Percentiles rank a stretch among this genome's conserved stretches.
Evolutionary conservation across 2,329 filamentous ascomycete species (phyloP).

Genomic region (Trichophyton simii): DNA sequence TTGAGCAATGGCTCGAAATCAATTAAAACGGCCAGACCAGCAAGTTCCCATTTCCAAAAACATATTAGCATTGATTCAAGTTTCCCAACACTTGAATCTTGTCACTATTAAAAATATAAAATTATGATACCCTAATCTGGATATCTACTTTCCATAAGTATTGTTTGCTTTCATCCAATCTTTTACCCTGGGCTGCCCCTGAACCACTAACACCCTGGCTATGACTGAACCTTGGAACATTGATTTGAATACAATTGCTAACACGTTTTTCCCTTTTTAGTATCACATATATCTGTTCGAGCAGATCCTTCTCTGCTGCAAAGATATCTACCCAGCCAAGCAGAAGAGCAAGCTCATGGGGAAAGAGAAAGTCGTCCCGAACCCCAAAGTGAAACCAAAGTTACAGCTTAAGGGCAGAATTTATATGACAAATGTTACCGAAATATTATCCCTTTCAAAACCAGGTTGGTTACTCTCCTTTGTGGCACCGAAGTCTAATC

Average conservation of each 20-base stretch:
- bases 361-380: constrained; percentile 59
- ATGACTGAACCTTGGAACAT: constrained; percentile 1
- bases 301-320: constrained; percentile 89
- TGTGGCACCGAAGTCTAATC: background rate
- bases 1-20: background rate
- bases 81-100: constrained; percentile 3
- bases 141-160: background rate
- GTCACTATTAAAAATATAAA: background rate
- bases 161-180: constrained; percentile 3
- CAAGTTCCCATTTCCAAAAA: background rate
- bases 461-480: constrained; percentile 50
- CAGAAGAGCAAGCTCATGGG: constrained; percentile 51
- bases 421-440: constrained; percentile 97
- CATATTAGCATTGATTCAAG: background rate
- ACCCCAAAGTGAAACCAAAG: constrained; percentile 59
- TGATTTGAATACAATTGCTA: background rate
- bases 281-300: constrained; percentile 98
- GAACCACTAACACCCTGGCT: background rate
- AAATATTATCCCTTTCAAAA: constrained; percentile 76
- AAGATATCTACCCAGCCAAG: constrained; percentile 81
- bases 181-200: background rate
- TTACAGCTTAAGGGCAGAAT: constrained; percentile 93
- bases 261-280: constrained; percentile 32
- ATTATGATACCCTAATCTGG: background rate
- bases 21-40: background rate